These are phyloP conservation scores for Globisporangium perplexum DNA, from an alignment of 352 stramenopile species.

Conservation along the genomic window DNA sequence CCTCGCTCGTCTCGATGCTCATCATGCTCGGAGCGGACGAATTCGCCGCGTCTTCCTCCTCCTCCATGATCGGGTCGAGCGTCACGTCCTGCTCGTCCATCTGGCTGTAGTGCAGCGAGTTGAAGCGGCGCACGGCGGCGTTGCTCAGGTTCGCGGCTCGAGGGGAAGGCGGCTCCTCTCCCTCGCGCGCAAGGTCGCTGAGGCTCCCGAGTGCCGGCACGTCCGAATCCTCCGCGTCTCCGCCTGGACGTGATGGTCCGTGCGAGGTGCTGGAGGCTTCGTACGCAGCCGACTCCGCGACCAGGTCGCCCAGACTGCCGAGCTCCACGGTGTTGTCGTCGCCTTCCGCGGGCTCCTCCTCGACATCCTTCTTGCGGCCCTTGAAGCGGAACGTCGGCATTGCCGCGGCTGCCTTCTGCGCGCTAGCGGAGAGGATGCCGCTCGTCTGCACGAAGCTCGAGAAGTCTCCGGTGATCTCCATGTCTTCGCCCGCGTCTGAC, in stretches of 20 bases:
- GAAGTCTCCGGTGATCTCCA: slow-evolving; percentile 85
- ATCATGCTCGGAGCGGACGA: slow-evolving; percentile 67
- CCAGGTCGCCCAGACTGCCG: slow-evolving; percentile 47
- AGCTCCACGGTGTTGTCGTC: slow-evolving; percentile 59
- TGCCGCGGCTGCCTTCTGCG: slow-evolving; percentile 4
- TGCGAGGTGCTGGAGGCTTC: slow-evolving; percentile 20
- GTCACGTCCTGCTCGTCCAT: slow-evolving; percentile 33
- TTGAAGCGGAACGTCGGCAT: slow-evolving; percentile 10
- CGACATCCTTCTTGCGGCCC: background rate
- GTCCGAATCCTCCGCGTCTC: slow-evolving; percentile 17
- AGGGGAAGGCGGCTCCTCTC: slow-evolving; percentile 10
- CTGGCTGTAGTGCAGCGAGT: slow-evolving; percentile 12
- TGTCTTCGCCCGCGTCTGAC: slow-evolving; percentile 76
- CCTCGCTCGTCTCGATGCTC: slow-evolving; percentile 53
- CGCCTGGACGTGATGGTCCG: slow-evolving; percentile 1
- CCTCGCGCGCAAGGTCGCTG: slow-evolving; percentile 18
- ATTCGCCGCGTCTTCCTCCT: slow-evolving; percentile 43
- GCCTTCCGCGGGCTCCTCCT: slow-evolving; percentile 15
- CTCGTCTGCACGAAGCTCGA: slow-evolving; percentile 30
- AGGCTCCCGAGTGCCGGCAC: slow-evolving; percentile 15
- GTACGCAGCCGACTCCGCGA: slow-evolving; percentile 48
- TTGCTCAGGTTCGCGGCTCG: slow-evolving; percentile 6
- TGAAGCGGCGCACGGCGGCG: slow-evolving; percentile 9
- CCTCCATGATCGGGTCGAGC: slow-evolving; percentile 62
- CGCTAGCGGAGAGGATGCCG: slow-evolving; percentile 6